Percentiles rank a stretch among this genome's conserved stretches.
phyloP scores from a whole-genome alignment of 2,329 filamentous ascomycete genomes.

The Macrophomina phaseolina region DNA sequence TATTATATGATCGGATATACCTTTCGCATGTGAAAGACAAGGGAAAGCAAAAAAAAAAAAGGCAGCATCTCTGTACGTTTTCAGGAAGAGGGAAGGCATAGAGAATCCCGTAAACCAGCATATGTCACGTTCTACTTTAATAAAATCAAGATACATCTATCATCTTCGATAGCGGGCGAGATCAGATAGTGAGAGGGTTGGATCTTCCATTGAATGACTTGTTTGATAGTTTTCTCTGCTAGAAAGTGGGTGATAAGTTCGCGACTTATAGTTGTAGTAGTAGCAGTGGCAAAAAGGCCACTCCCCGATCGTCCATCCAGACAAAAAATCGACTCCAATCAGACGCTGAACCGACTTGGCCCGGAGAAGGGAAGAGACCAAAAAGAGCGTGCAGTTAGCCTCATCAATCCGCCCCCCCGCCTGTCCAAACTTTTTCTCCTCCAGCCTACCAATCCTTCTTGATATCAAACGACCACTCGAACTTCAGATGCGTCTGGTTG shows the following conservation, averaged over 20 bases:
- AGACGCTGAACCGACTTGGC: neutral
- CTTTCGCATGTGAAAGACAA: neutral
- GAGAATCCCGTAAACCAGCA: neutral
- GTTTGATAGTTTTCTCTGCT: conserved; percentile 2
- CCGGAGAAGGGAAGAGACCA: neutral
- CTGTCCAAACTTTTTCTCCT: neutral
- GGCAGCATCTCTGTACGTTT: neutral
- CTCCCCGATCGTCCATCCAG: conserved; percentile 10
- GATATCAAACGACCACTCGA: conserved; percentile 97
- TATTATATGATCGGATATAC: neutral
- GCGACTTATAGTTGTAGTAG: conserved; percentile 6
- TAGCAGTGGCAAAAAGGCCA: conserved; percentile 14
- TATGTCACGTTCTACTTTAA: neutral
- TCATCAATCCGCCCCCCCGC: neutral
- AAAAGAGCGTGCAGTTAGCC: conserved; percentile 15
- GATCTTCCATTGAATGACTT: conserved; percentile 11
- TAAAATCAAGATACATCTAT: neutral
- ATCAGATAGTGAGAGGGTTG: neutral
- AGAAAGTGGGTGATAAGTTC: conserved; percentile 14
- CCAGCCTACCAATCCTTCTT: conserved; percentile 84
- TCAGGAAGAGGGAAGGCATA: neutral
- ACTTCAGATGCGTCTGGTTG: conserved; percentile 84
- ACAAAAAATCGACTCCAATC: neutral
- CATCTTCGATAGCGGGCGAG: neutral
- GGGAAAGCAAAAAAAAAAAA: neutral